Evolutionary conservation across 2,329 filamentous ascomycete genomes (phyloP), one percentile per base, ranked within the genome.

Genomic region (Pseudogymnoascus sp.): DNA sequence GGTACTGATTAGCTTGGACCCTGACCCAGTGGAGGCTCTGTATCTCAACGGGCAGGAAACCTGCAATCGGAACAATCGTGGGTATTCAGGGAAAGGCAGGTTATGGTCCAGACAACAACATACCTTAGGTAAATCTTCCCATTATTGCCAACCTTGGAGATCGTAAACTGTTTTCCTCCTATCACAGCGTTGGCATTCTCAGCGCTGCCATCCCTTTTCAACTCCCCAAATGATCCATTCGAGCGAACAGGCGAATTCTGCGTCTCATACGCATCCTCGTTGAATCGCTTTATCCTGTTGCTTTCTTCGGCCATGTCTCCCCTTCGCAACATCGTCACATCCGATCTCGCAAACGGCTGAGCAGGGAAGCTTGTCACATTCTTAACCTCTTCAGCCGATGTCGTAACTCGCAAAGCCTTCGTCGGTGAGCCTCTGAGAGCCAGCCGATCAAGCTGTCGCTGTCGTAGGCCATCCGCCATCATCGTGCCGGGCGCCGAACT

Each of bases 91-190:
- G 41, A 33, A 58, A 39, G 60, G 65, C 61, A 65, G 61, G 57
- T 52, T 62, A 60, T 59, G 58, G 58, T 62, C 63, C 60, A 62
- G 60, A 52, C 59, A 64, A 59, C 57, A 61, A 57, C 60, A 63
- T 62, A 92, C 87, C 87, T 88, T 65, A 92, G 71, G 72, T 90
- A 92, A 72, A 92, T 89, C 70, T 85, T 84, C 37, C 89, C 89
- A 73, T 91, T 90, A 70, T 90, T 89, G 21, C 88, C 88, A 62
- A 92, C 88, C 71, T 91, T 92, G 57, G 86, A 84, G 59, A 92
- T 89, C 2, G 87, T 85, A 70, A 92, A 92, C 68, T 70, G 69
- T 38, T 70, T 63, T 13, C 70, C 70, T 65, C 70, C 70, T 61
- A 69, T 63, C 33, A 82, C 80, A 59, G 77, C 81, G 52, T 83